Evolutionary conservation across 164 flowering plant genomes (phyloP), one percentile per base, ranked within the genome.

Genomic region (Berberis thunbergii): DNA sequence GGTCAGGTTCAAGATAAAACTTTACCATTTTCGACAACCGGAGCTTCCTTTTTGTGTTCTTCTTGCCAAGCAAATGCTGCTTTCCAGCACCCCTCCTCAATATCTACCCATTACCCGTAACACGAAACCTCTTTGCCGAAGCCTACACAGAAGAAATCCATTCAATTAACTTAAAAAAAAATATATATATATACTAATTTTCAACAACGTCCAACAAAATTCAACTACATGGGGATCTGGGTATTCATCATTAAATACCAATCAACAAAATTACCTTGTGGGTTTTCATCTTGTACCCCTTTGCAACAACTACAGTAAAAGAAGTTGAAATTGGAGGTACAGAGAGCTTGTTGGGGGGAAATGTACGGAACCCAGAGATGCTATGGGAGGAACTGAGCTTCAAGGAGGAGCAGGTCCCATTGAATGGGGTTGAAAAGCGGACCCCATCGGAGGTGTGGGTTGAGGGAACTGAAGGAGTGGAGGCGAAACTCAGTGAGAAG

Each of bases 211-310:
- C 12, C 26, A 26, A 26, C 43, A 45, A 45, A 49, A 42, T 41
- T 56, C 41, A 63, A 61, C 39, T 2, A 43, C 12, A 2, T 26
- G 26, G 26, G 26, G 26, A 0, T 26, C 26, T 42, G 45, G 58
- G 61, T 4, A 41, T 55, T 64, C 45, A 50, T 13, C 10, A 66
- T 13, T n/a, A 44, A n/a, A 59, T 9, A 45, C n/a, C 10, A 63
- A 39, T 5, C 48, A 8, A 39, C 7, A 4, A 49, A 43, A 13
- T 38, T 44, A 90, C 97, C 93, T 91, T 91, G 81, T 86, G 97
- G 72, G 93, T 88, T 66, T 91, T 91, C 96, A 84, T 85, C 72
- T 91, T 88, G 75, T 88, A 91, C 49, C 97, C 97, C 72, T 88
- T 91, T 6, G 83, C 84, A 54, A 91, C 73, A 50, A 83, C 71